Evolutionary conservation across 1,139 yeast genomes (phyloP).

Genomic region (Blastobotrys arbuscula): DNA sequence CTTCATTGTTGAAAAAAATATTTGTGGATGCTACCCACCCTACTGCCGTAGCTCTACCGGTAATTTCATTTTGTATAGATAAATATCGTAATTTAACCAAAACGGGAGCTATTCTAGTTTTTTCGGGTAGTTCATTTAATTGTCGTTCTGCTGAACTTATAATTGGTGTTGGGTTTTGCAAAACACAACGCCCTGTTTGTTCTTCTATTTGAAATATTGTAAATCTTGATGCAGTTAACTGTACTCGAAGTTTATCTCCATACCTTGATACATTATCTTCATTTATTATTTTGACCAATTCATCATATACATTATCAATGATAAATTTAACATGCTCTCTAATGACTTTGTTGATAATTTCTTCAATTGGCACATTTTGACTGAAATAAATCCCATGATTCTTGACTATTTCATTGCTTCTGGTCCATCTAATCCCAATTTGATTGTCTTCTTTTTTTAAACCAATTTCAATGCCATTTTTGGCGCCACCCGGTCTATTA

Average conservation of each 20-base stretch:
- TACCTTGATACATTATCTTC: conserved; percentile 5
- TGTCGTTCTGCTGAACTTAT: conserved; percentile 29
- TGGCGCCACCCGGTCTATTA: conserved; percentile 35
- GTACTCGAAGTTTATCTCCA: conserved; percentile 21
- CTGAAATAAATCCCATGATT: conserved; percentile 26
- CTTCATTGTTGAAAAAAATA: conserved; percentile 25
- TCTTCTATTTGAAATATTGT: conserved; percentile 30
- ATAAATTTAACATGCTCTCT: conserved; percentile 28
- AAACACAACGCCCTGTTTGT: conserved; percentile 31
- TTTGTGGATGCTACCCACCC: conserved; percentile 33
- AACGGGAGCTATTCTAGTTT: conserved; percentile 25
- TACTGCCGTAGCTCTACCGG: conserved; percentile 29
- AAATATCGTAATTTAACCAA: conserved; percentile 29
- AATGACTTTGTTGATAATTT: conserved; percentile 27
- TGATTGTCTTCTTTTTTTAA: conserved; percentile 47
- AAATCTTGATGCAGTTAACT: conserved; percentile 24
- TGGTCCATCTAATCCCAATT: conserved; percentile 57
- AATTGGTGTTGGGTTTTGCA: conserved; percentile 30
- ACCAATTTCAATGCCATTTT: conserved; percentile 62
- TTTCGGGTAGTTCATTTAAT: conserved; percentile 29
- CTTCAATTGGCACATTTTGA: conserved; percentile 27
- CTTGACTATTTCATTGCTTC: conserved; percentile 44
- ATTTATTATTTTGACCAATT: conserved; percentile 13
- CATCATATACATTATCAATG: conserved; percentile 23
- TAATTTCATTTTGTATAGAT: conserved; percentile 32